Evolutionary conservation across 805 yeast genomes (phyloP).

Genomic region (Candida caryicola): DNA sequence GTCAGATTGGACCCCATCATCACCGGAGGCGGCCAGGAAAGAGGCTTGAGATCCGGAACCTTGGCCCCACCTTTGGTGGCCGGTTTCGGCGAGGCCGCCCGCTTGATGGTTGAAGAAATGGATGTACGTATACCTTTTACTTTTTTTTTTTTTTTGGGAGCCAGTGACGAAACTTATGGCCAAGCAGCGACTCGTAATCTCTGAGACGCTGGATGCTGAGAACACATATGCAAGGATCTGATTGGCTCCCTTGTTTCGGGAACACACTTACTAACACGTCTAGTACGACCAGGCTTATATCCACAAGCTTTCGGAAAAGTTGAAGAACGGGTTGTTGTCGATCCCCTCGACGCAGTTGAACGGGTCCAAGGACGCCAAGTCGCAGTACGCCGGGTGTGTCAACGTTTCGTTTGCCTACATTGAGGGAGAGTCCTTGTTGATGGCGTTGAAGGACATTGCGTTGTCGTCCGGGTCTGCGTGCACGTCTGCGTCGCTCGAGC

Average conservation of each 20-base stretch:
- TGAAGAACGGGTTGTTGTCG: slow-evolving; percentile 67
- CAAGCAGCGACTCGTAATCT: slow-evolving; percentile 1
- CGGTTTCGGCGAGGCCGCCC: slow-evolving; percentile 97
- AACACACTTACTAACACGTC: slow-evolving; percentile 6
- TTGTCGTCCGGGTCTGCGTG: slow-evolving; percentile 96
- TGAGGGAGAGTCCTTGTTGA: slow-evolving; percentile 94
- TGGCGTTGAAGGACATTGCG: slow-evolving; percentile 98
- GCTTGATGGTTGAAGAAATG: slow-evolving; percentile 72
- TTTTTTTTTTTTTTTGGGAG: neutral
- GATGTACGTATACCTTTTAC: slow-evolving; percentile 22
- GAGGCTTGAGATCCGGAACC: slow-evolving; percentile 96
- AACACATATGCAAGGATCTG: slow-evolving; percentile 24
- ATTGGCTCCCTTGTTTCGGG: slow-evolving; percentile 1
- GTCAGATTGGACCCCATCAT: slow-evolving; percentile 93
- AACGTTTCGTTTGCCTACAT: slow-evolving; percentile 95
- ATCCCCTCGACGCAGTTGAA: slow-evolving; percentile 88
- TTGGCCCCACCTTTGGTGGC: slow-evolving; percentile 94
- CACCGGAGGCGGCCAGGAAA: slow-evolving; percentile 98
- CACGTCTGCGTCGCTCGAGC: slow-evolving; percentile 97
- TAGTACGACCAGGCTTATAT: slow-evolving; percentile 70
- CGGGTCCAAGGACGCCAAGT: slow-evolving; percentile 59
- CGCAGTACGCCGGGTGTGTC: slow-evolving; percentile 85
- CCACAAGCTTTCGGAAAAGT: slow-evolving; percentile 63
- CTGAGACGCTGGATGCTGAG: slow-evolving; percentile 3
- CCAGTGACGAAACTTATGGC: slow-evolving; percentile 1